phyloP scores from a whole-genome alignment of 2,329 filamentous ascomycete species.

The Ophiostoma quercus region DNA sequence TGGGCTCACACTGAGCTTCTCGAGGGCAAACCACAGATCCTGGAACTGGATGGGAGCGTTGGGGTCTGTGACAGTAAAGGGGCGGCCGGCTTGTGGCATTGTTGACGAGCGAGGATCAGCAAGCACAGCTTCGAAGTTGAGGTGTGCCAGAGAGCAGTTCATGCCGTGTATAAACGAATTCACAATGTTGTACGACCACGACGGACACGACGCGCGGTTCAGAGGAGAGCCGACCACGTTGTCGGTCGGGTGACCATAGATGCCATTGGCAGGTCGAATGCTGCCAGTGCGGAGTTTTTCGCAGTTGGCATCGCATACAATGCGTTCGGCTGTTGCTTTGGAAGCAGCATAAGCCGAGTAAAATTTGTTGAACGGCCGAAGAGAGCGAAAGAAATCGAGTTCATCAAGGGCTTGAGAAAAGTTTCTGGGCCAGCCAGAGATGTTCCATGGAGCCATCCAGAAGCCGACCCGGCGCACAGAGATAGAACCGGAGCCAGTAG shows the following conservation, averaged over 20 bases:
- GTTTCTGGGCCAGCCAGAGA: slow-evolving; percentile 35
- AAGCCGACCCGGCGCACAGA: slow-evolving; percentile 36
- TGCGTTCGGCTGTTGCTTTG: slow-evolving; percentile 43
- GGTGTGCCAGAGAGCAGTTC: slow-evolving; percentile 41
- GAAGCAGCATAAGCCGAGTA: slow-evolving; percentile 44
- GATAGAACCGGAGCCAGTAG: slow-evolving; percentile 45
- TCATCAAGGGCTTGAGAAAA: slow-evolving; percentile 42
- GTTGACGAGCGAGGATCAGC: slow-evolving; percentile 29
- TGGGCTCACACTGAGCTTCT: slow-evolving; percentile 35
- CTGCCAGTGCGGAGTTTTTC: slow-evolving; percentile 44
- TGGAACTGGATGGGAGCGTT: slow-evolving; percentile 39
- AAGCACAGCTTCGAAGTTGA: slow-evolving; percentile 40
- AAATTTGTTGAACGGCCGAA: slow-evolving; percentile 39
- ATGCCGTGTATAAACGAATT: slow-evolving; percentile 41
- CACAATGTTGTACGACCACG: slow-evolving; percentile 40
- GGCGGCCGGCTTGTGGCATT: slow-evolving; percentile 36
- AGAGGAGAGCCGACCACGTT: slow-evolving; percentile 43
- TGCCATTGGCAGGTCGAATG: slow-evolving; percentile 48
- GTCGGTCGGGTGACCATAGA: slow-evolving; percentile 49
- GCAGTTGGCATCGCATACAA: slow-evolving; percentile 38
- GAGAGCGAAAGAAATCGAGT: slow-evolving; percentile 36
- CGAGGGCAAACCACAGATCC: slow-evolving; percentile 37
- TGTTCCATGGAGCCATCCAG: slow-evolving; percentile 40
- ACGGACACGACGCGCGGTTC: slow-evolving; percentile 36
- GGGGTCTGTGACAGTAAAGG: slow-evolving; percentile 41